Evolutionary conservation across 345 rosid genomes (phyloP).

Genomic region (Eucalyptus regnans): DNA sequence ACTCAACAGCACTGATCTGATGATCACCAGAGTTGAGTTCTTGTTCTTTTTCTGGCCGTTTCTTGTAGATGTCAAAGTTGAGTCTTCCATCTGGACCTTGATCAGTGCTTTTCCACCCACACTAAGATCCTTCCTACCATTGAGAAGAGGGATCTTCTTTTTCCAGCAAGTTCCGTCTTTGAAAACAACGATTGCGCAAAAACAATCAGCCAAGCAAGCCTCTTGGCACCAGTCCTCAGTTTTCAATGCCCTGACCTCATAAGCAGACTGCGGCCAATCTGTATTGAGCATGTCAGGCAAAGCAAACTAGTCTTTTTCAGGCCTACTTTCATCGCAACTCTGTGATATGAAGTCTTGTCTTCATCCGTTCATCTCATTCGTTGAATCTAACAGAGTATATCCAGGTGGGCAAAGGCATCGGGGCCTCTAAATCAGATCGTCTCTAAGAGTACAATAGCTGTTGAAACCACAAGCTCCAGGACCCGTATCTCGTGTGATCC

Average conservation of each 20-base stretch:
- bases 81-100: too few relatives aligned
- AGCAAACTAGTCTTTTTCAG: slow-evolving; percentile 1
- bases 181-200: too few relatives aligned
- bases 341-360: slow-evolving; percentile 12
- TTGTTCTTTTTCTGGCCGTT: background rate
- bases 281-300: background rate
- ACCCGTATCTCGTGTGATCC: too few relatives aligned
- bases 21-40: background rate
- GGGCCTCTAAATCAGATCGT: background rate
- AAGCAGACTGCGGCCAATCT: slow-evolving; percentile 19
- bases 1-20: background rate
- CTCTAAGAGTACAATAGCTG: too few relatives aligned
- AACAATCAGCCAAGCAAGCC: too few relatives aligned
- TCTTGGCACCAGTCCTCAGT: too few relatives aligned
- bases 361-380: slow-evolving; percentile 25
- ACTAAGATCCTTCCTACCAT: too few relatives aligned
- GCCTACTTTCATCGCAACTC: slow-evolving; percentile 4
- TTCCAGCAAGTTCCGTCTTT: too few relatives aligned
- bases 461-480: too few relatives aligned
- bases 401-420: slow-evolving; percentile 29
- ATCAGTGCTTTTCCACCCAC: too few relatives aligned
- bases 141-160: too few relatives aligned
- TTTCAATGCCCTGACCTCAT: background rate
- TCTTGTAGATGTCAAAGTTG: background rate
- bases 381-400: slow-evolving; percentile 17